Base-by-base conservation (phyloP, 2,329 filamentous ascomycete genomes). In the Rhexocercosporidium sp. region DNA sequence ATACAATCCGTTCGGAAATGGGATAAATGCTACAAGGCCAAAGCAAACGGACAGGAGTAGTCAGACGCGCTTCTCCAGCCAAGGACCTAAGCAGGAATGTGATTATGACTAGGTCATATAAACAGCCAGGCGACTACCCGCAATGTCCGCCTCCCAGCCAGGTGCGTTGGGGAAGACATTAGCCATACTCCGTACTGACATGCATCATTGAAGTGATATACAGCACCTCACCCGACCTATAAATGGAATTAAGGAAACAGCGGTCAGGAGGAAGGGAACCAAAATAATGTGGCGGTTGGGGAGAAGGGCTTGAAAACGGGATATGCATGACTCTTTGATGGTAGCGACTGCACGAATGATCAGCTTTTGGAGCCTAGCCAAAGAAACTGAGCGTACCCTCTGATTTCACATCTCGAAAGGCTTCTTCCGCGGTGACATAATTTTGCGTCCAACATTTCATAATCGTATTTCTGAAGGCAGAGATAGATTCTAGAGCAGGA, bases 61-160 rank as follows among this genome's bases (percentile, higher is more conserved):
- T 5, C 27, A 37, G 51, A 56, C 31, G 51, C 31, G 51, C 51
- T 29, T 31, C 51, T 31, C 51, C 51, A 56, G 51, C 51, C 7
- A 56, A 37, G 25, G 51, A 31, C 27, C 51, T 29, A 25, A 31
- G 27, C 8, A 16, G 25, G 22, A 56, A 56, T 56, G 27, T 56
- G 51, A 41, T 6, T 41, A 18, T 41, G 37, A 41, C 37, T 41
- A 11, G 37, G 37, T 41, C 37, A 6, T 41, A 5, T 14, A 41
- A 56, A 56, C 51, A 37, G 51, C 25, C 3, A 29, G 51, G 31
- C 22, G 51, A 56, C 6, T 56, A 20, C 31, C 51, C 25, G 18
- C 51, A 56, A 37, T 49, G 22, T 49, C 46, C 51, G 51, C 51
- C n/a, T n/a, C n/a, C n/a, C n/a, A n/a, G n/a, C n/a, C n/a, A n/a